phyloP scores from a whole-genome alignment of 2,329 filamentous ascomycete genomes.

The Claviceps sp. region DNA sequence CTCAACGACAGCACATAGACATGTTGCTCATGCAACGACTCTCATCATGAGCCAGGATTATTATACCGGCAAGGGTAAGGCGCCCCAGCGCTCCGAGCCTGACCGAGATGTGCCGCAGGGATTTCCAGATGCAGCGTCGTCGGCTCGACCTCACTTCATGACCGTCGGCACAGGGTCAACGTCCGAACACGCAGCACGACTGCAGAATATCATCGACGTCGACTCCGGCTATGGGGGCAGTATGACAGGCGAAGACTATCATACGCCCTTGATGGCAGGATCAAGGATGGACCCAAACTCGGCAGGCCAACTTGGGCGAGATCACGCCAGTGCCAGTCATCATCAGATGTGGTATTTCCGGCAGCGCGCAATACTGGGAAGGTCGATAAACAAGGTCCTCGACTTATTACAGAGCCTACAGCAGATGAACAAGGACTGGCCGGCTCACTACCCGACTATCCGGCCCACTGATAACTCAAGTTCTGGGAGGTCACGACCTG shows the following conservation, averaged over 20 bases:
- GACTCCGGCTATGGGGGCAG: conserved; percentile 92
- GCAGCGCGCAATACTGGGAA: conserved; percentile 74
- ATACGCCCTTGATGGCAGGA: conserved; percentile 11
- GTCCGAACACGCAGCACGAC: conserved; percentile 65
- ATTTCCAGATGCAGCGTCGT: conserved; percentile 13
- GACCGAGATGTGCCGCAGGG: conserved; percentile 15
- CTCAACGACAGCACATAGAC: conserved; percentile 9
- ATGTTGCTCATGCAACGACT: conserved; percentile 20
- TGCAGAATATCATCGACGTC: conserved; percentile 69
- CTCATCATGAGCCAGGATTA: conserved; percentile 48
- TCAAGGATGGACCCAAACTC: conserved; percentile 26
- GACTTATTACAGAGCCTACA: conserved; percentile 74
- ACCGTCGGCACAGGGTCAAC: conserved; percentile 74
- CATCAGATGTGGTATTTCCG: conserved; percentile 92
- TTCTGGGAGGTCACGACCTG: conserved; percentile 40
- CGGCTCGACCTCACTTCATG: conserved; percentile 56
- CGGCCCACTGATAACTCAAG: conserved; percentile 41
- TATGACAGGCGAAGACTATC: conserved; percentile 47
- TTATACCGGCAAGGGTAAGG: conserved; percentile 40
- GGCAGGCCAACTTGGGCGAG: conserved; percentile 26
- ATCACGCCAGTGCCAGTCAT: conserved; percentile 69
- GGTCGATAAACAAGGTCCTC: conserved; percentile 75
- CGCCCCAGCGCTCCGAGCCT: conserved; percentile 20
- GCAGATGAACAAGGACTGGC: conserved; percentile 83
- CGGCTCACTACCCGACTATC: conserved; percentile 84